Conservation (phyloP, 148 eudicot genomes). For the Dianthus caryophyllus region DNA sequence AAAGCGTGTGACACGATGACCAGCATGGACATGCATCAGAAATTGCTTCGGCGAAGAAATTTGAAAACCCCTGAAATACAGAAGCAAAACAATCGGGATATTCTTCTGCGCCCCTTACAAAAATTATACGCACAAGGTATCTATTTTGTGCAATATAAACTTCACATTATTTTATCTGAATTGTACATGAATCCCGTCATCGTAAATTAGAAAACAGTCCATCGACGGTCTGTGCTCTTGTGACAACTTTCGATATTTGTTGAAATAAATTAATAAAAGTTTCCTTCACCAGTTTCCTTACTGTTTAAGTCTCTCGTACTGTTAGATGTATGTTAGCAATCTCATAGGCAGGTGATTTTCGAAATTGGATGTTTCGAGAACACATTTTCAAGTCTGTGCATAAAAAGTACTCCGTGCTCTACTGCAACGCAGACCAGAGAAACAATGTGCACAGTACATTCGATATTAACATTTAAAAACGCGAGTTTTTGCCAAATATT, state of each 20-base stretch:
- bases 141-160: conserved; percentile 13
- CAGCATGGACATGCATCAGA: neutral
- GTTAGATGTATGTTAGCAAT: too few relatives aligned
- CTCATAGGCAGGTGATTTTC: too few relatives aligned
- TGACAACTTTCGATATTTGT: neutral
- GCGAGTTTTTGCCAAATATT: too few relatives aligned
- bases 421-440: too few relatives aligned
- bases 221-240: neutral
- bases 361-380: too few relatives aligned
- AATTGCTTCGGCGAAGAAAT: neutral
- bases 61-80: neutral
- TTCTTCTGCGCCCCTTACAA: neutral
- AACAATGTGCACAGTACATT: too few relatives aligned
- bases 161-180: neutral
- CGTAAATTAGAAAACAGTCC: neutral
- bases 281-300: neutral
- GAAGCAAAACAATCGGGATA: neutral
- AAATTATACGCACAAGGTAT: neutral
- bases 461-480: too few relatives aligned
- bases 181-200: neutral
- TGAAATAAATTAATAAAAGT: neutral
- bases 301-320: too few relatives aligned
- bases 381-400: too few relatives aligned
- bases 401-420: too few relatives aligned
- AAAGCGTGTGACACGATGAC: neutral